These are phyloP conservation scores for Quercus lobata DNA, from an alignment of 331 rosid genomes.

Conservation along the genomic window DNA sequence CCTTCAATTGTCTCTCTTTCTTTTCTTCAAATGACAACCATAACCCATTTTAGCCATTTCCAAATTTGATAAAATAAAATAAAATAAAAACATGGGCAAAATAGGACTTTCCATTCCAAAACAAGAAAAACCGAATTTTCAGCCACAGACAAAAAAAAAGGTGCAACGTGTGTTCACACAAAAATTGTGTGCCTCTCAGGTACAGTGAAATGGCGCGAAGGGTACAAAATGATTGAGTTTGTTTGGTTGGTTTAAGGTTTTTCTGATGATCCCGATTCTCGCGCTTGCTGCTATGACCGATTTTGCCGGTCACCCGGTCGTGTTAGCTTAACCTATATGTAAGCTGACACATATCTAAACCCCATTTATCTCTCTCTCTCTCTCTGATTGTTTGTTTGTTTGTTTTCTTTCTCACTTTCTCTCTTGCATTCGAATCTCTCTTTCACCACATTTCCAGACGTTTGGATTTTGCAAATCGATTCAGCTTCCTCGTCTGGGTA, in stretches of 20 bases:
- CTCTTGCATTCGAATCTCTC: conserved; percentile 13
- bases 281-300: conserved; percentile 44
- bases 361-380: conserved; percentile 12
- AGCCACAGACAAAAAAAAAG: background rate
- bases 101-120: background rate
- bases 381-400: conserved; percentile 1
- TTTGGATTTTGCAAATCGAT: conserved; percentile 20
- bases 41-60: background rate
- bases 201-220: background rate
- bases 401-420: conserved; percentile 24
- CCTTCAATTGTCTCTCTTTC: background rate
- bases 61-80: no score
- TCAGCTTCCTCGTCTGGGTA: conserved; percentile 30
- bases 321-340: conserved; percentile 39
- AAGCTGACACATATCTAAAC: conserved; percentile 35
- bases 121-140: conserved; percentile 1
- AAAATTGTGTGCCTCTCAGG: background rate
- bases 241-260: conserved; percentile 36
- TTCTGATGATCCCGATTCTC: conserved; percentile 53
- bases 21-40: background rate
- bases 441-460: conserved; percentile 21
- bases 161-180: background rate
- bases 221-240: conserved; percentile 7
- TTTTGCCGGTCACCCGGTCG: conserved; percentile 47
- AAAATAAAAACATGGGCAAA: background rate